Percentiles rank a stretch among this genome's conserved stretches.
Conservation (phyloP, 2,329 filamentous ascomycete species). For the Elsinoe australis region DNA sequence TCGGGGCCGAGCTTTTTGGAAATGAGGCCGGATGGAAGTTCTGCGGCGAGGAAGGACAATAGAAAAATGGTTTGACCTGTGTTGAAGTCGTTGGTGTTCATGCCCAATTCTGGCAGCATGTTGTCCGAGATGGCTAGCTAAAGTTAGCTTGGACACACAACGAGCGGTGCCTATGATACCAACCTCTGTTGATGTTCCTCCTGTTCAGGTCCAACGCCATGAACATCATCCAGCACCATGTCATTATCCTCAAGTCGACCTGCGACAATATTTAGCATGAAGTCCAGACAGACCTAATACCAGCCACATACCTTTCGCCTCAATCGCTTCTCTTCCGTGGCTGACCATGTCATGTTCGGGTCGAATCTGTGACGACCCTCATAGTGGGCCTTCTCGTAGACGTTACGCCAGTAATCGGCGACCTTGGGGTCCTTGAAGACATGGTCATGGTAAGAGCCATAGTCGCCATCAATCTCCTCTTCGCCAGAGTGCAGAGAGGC, state of each 20-base stretch:
- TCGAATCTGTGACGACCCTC: slow-evolving; percentile 44
- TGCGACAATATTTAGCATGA: slow-evolving; percentile 23
- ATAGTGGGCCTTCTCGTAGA: slow-evolving; percentile 44
- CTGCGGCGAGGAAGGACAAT: slow-evolving; percentile 35
- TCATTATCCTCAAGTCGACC: slow-evolving; percentile 22
- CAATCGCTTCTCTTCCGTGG: slow-evolving; percentile 21
- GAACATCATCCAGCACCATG: slow-evolving; percentile 23
- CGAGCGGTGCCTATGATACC: background rate
- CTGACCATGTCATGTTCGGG: slow-evolving; percentile 28
- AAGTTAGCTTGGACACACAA: background rate
- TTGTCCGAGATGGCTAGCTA: slow-evolving; percentile 5
- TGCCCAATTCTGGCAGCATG: slow-evolving; percentile 9
- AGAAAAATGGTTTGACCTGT: slow-evolving; percentile 37
- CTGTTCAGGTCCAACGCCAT: slow-evolving; percentile 32
- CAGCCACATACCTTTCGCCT: background rate
- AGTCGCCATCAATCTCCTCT: slow-evolving; percentile 11
- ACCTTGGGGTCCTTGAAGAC: slow-evolving; percentile 45
- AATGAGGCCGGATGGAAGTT: slow-evolving; percentile 31
- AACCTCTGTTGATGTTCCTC: slow-evolving; percentile 51
- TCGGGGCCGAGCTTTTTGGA: slow-evolving; percentile 25
- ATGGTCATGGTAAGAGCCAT: slow-evolving; percentile 16
- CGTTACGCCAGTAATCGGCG: slow-evolving; percentile 46
- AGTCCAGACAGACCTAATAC: background rate
- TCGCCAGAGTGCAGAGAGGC: slow-evolving; percentile 9
- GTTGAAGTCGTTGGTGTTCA: slow-evolving; percentile 33